phyloP scores from a whole-genome alignment of 169 alveolate genomes.

The Eimeria mitis region DNA sequence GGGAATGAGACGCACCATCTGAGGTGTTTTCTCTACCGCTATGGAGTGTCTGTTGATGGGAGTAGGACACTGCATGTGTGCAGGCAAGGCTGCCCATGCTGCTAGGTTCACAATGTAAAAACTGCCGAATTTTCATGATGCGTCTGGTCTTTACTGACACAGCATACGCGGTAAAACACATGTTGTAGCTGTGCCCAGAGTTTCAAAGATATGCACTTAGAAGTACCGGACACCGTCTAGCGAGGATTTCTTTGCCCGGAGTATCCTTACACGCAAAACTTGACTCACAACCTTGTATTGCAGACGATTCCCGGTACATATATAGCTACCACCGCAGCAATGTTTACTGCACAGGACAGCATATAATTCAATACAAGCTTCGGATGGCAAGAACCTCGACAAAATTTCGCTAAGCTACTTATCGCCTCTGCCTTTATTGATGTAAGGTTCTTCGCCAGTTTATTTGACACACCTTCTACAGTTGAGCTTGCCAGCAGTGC shows the following conservation, averaged over 20 bases:
- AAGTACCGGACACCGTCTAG: background rate
- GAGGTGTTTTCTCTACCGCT: background rate
- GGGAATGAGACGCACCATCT: background rate
- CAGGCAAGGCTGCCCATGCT: background rate
- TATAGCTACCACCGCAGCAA: background rate
- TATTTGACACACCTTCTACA: background rate
- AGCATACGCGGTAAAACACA: background rate
- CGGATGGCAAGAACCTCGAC: too few relatives aligned
- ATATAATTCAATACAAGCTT: background rate
- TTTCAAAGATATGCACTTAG: background rate
- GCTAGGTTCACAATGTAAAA: background rate
- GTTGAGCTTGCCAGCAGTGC: background rate
- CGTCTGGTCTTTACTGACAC: background rate
- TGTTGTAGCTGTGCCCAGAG: background rate
- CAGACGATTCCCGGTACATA: background rate
- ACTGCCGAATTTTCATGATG: background rate
- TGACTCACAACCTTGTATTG: background rate
- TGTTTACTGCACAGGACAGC: background rate
- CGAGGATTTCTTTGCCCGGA: background rate
- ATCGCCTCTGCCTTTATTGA: too few relatives aligned
- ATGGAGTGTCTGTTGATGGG: background rate
- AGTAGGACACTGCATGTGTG: background rate
- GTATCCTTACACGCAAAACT: background rate
- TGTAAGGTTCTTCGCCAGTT: too few relatives aligned
- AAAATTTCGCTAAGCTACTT: too few relatives aligned